Conservation (phyloP, 768 basidiomycete species). For the Boletellus ananiceps region DNA sequence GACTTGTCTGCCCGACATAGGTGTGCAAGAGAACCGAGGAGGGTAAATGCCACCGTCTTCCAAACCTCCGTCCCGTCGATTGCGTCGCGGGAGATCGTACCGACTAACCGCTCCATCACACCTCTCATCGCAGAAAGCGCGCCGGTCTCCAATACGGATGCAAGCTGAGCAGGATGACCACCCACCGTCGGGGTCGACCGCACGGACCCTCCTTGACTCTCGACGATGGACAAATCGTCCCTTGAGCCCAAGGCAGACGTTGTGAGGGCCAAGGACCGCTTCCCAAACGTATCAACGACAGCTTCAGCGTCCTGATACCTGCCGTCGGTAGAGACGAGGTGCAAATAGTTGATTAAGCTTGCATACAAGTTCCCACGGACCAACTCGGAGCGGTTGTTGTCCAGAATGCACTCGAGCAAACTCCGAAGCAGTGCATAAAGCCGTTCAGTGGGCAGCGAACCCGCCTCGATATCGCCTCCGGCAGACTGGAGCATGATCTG, state of each 20-base stretch:
- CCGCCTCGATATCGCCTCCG: constrained; percentile 56
- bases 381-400: constrained; percentile 74
- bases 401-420: constrained; percentile 69
- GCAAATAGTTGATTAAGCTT: constrained; percentile 82
- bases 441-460: constrained; percentile 75
- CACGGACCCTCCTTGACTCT: constrained; percentile 33
- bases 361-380: constrained; percentile 96
- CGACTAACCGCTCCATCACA: constrained; percentile 66
- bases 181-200: constrained; percentile 19
- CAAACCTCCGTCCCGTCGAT: constrained; percentile 95
- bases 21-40: constrained; percentile 76
- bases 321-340: constrained; percentile 44
- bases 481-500: constrained; percentile 65
- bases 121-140: constrained; percentile 65
- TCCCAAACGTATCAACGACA: constrained; percentile 19
- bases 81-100: constrained; percentile 80
- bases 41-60: constrained; percentile 93
- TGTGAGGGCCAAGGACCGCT: constrained; percentile 25
- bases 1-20: constrained; percentile 69
- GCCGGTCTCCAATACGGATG: constrained; percentile 52
- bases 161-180: not conserved
- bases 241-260: constrained; percentile 35
- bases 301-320: constrained; percentile 10
- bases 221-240: constrained; percentile 38
- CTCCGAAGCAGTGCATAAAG: constrained; percentile 69